These are phyloP conservation scores for Opeltia flavorubescens DNA, from an alignment of 495 filamentous ascomycete species.

Conservation along the genomic window DNA sequence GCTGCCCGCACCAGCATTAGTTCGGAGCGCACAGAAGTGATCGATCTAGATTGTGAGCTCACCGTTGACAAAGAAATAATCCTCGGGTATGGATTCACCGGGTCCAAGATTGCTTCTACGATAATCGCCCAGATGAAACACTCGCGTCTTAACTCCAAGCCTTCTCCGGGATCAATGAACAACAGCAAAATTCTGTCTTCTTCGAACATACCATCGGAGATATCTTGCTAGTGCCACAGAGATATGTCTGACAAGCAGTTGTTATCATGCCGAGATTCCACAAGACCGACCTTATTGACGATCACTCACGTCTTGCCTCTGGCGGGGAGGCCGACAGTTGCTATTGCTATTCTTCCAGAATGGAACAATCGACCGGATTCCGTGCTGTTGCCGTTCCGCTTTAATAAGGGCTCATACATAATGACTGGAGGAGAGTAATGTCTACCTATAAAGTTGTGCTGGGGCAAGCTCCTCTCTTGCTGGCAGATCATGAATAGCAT, in stretches of 20 bases:
- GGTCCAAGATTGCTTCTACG: slow-evolving; percentile 77
- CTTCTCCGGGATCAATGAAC: slow-evolving; percentile 28
- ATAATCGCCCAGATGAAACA: slow-evolving; percentile 97
- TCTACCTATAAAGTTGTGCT: slow-evolving; percentile 94
- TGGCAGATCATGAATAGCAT: slow-evolving; percentile 91
- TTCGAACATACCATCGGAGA: slow-evolving; percentile 62
- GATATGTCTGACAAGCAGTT: slow-evolving; percentile 51
- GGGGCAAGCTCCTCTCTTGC: slow-evolving; percentile 78
- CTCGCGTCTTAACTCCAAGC: slow-evolving; percentile 94
- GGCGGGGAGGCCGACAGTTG: slow-evolving; percentile 89
- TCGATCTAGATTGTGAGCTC: slow-evolving; percentile 8
- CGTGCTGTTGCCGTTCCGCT: too few relatives aligned
- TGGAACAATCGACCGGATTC: slow-evolving; percentile 95
- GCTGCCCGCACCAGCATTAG: slow-evolving; percentile 26
- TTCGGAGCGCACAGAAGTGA: not conserved
- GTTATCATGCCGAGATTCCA: not conserved
- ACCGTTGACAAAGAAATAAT: slow-evolving; percentile 95
- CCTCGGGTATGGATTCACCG: slow-evolving; percentile 79
- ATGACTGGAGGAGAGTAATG: too few relatives aligned
- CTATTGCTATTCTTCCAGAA: slow-evolving; percentile 91
- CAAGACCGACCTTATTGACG: too few relatives aligned
- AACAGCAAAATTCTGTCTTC: slow-evolving; percentile 3
- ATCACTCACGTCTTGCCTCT: slow-evolving; percentile 91
- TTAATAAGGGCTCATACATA: too few relatives aligned
- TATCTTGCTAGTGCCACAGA: slow-evolving; percentile 92